A percentile compares a stretch with the other conserved stretches of the same genome.
phyloP scores from a whole-genome alignment of 805 yeast genomes.

The Jamesozyma spencerorum region DNA sequence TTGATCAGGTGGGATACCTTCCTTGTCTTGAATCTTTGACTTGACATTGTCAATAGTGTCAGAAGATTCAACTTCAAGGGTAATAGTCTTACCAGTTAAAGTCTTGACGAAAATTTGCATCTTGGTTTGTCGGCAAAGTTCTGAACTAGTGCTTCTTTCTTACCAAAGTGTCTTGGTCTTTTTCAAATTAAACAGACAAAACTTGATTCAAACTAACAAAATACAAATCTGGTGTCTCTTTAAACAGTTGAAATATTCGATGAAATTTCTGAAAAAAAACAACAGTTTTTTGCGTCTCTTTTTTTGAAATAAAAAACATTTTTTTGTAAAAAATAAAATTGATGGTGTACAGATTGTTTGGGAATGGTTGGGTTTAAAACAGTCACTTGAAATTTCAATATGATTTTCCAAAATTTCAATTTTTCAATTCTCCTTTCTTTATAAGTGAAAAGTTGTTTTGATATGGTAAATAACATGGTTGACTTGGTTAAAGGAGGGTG shows the following conservation, averaged over 20 bases:
- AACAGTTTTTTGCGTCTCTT: neutral
- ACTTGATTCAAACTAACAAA: neutral
- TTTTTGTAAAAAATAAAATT: too few species aligned
- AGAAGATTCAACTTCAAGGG: constrained; percentile 95
- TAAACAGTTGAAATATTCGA: neutral
- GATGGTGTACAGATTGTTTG: too few species aligned
- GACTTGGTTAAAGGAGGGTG: neutral
- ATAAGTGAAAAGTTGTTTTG: too few species aligned
- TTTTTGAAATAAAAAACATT: neutral
- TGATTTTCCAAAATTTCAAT: too few species aligned
- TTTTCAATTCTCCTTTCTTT: too few species aligned
- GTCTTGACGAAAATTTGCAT: constrained; percentile 98
- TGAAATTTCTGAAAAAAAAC: neutral
- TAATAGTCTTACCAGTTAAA: constrained; percentile 98
- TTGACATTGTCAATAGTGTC: constrained; percentile 96
- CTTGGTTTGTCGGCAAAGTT: constrained; percentile 42
- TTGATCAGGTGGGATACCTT: constrained; percentile 96
- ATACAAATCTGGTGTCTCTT: neutral
- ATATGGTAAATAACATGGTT: too few species aligned
- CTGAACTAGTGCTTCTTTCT: constrained; percentile 30
- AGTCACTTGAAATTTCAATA: too few species aligned
- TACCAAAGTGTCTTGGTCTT: constrained; percentile 18
- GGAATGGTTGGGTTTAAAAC: too few species aligned
- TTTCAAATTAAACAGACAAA: neutral
- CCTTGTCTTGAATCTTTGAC: constrained; percentile 94